Conservation (phyloP, 345 rosid species). For the Melastoma malabathricum region DNA sequence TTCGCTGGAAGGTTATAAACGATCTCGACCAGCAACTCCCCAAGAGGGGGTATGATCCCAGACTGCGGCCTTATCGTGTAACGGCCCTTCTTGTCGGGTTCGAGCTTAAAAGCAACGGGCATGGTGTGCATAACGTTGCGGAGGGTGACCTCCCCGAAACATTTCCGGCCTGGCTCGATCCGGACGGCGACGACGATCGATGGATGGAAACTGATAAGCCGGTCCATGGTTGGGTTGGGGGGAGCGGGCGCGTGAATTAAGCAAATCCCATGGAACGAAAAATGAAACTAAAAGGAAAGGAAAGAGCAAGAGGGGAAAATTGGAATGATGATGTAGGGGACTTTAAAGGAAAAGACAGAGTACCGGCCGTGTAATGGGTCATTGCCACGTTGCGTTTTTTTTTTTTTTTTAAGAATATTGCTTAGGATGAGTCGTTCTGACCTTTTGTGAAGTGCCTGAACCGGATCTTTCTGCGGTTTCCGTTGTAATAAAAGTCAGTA, state of each 20-base stretch:
- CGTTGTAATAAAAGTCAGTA: too few relatives aligned
- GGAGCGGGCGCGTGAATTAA: too few relatives aligned
- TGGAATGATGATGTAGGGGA: background rate
- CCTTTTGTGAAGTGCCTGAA: background rate
- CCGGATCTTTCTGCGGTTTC: too few relatives aligned
- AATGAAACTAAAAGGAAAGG: constrained; percentile 2
- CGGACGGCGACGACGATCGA: constrained; percentile 31
- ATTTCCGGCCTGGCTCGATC: constrained; percentile 35
- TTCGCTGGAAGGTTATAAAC: constrained; percentile 24
- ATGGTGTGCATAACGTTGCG: constrained; percentile 65
- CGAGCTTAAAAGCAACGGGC: constrained; percentile 53
- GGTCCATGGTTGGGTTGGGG: constrained; percentile 23
- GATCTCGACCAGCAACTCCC: constrained; percentile 30
- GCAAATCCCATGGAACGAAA: constrained; percentile 5
- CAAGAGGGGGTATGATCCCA: constrained; percentile 41
- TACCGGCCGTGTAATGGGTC: constrained; percentile 1
- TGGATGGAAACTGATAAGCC: constrained; percentile 52
- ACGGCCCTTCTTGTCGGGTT: constrained; percentile 26
- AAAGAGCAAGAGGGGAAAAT: background rate
- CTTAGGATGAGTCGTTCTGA: constrained; percentile 5
- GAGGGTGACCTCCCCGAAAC: constrained; percentile 38
- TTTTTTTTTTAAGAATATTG: background rate
- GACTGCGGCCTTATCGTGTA: constrained; percentile 40
- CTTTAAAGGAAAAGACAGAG: background rate
- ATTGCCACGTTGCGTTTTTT: constrained; percentile 7